phyloP scores from a whole-genome alignment of 2,329 filamentous ascomycete species.

The Fusarium poae region DNA sequence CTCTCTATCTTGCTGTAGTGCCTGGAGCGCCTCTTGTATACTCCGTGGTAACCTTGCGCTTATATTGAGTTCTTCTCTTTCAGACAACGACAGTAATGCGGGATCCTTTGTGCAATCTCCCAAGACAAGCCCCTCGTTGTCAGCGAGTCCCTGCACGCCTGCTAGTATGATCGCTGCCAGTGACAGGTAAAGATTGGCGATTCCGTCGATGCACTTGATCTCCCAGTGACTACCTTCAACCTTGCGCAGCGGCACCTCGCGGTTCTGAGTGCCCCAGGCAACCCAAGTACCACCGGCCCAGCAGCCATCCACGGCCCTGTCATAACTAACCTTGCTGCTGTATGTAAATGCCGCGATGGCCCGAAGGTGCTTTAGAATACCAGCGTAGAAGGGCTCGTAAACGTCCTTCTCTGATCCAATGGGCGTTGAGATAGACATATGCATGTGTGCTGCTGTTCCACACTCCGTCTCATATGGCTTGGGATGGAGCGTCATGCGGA shows the following conservation, averaged over 20 bases:
- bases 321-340: constrained; percentile 75
- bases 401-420: constrained; percentile 56
- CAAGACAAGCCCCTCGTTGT: constrained; percentile 58
- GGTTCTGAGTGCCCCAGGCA: constrained; percentile 85
- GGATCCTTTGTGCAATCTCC: constrained; percentile 70
- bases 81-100: constrained; percentile 59
- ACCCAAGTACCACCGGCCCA: constrained; percentile 87
- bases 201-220: constrained; percentile 80
- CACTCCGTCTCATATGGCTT: constrained; percentile 71
- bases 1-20: constrained; percentile 62
- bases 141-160: constrained; percentile 47
- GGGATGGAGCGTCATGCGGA: constrained; percentile 79
- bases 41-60: constrained; percentile 65
- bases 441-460: constrained; percentile 77
- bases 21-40: constrained; percentile 67
- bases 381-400: constrained; percentile 78
- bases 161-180: constrained; percentile 53
- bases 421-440: constrained; percentile 73
- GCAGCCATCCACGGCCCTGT: constrained; percentile 73
- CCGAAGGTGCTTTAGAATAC: constrained; percentile 74
- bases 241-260: constrained; percentile 79
- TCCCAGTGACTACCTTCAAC: constrained; percentile 79
- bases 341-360: constrained; percentile 78
- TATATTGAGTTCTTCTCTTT: constrained; percentile 68
- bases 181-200: constrained; percentile 82